Base-by-base conservation (phyloP, 2,329 filamentous ascomycete species). In the Colletotrichum sp. region DNA sequence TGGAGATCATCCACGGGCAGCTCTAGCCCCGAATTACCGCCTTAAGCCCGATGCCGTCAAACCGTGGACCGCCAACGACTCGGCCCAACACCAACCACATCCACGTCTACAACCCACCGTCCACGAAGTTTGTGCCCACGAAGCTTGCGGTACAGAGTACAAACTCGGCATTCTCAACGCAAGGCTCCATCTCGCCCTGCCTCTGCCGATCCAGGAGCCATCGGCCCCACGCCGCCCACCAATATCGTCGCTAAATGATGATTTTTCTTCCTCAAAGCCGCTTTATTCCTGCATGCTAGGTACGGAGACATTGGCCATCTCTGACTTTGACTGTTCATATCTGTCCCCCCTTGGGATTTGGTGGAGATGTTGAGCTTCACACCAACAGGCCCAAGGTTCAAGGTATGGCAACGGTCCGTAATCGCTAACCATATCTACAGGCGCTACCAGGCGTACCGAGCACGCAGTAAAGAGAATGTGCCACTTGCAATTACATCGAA, bases 221-320 rank as follows among this genome's bases (percentile, higher is more conserved):
- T 72, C 73, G 73, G 73, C 73, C 70, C 73, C 73, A 68, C 73
- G 57, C 70, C 73, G 73, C 64, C 70, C 32, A 28, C 64, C 34
- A 63, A 43, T 55, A n/a, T 52, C 28, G 48, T 39, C n/a, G n/a
- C 60, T 30, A 30, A 28, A 59, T 26, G 13, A 30, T 30, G 28
- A 28, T 28, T 59, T 61, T 64, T 16, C 4, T 32, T 8, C 28
- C 32, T 43, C 34, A 24, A 43, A 64, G 61, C 32, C n/a, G 43
- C n/a, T 52, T 52, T 52, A 52, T 52, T 52, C 43, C 59, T 61
- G 26, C 57, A 60, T 30, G 16, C 59, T 18, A 34, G 26, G 26
- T 7, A n/a, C 59, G 28, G 9, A 15, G n/a, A 61, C 10, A 61
- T 21, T 21, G 18, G 28, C 67, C 30, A 71, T 30, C 30, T 32